Percentiles rank a stretch among this genome's conserved stretches.
Evolutionary conservation across 78 protist genomes (phyloP).

Genomic region (Dictyostelium purpureum): DNA sequence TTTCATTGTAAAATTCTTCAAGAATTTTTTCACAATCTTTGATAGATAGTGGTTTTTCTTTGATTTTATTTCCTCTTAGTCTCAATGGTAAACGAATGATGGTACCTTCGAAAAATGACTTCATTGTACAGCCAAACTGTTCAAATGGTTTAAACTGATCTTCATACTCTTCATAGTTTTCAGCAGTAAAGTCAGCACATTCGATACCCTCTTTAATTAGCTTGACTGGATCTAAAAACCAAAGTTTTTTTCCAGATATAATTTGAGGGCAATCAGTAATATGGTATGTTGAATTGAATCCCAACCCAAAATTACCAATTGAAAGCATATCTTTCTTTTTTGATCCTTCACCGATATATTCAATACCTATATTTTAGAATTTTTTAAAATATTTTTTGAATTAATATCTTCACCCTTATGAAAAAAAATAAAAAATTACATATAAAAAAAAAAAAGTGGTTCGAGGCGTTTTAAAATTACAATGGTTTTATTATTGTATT

Average conservation of each 20-base stretch:
- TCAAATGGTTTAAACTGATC: no score
- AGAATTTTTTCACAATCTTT: neutral
- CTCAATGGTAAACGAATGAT: constrained; percentile 23
- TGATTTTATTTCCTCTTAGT: neutral
- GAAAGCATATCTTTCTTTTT: constrained; percentile 32
- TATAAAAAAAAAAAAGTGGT: no score
- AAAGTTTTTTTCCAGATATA: neutral
- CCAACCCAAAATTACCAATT: constrained; percentile 45
- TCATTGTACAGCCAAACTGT: no score
- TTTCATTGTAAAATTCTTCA: neutral
- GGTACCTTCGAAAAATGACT: neutral
- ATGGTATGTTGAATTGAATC: constrained; percentile 30
- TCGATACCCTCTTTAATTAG: no score
- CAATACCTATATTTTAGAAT: no score
- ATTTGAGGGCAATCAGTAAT: neutral
- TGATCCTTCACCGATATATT: constrained; percentile 1
- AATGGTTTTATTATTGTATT: no score
- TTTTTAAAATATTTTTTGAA: no score
- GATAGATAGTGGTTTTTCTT: neutral
- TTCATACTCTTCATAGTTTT: no score
- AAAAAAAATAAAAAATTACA: no score
- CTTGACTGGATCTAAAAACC: constrained; percentile 10
- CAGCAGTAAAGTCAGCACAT: no score
- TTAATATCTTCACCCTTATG: no score
- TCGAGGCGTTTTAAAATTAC: no score